These are phyloP conservation scores for Sporothrix globosa DNA, from an alignment of 2,329 filamentous ascomycete genomes.

Conservation along the genomic window DNA sequence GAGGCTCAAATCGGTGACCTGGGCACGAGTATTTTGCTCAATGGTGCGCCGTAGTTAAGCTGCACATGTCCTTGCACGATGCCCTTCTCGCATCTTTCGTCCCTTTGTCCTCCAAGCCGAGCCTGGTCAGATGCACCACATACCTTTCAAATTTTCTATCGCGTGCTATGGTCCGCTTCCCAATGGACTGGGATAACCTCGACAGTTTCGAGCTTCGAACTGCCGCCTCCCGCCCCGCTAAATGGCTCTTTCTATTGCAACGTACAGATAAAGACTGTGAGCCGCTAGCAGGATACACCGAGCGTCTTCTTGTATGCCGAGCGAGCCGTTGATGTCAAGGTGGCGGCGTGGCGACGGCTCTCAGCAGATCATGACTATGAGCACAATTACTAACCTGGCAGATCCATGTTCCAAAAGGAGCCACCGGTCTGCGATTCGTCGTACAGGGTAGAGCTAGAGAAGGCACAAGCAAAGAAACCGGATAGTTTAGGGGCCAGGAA, in stretches of 20 bases:
- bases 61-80: neutral
- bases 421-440: neutral
- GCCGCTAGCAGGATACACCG: neutral
- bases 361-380: neutral
- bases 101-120: neutral
- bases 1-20: no score
- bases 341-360: constrained; percentile 2
- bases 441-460: neutral
- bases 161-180: neutral
- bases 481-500: neutral
- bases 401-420: neutral
- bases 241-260: neutral
- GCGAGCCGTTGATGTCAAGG: constrained; percentile 12
- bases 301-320: constrained; percentile 18
- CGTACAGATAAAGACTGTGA: neutral
- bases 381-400: neutral
- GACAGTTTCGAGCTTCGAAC: neutral
- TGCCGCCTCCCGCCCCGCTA: neutral
- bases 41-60: neutral
- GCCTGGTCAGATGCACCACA: constrained; percentile 8
- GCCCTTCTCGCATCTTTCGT: neutral
- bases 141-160: neutral
- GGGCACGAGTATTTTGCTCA: no score
- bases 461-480: no score
- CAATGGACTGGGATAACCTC: neutral